Evolutionary conservation across 148 eudicot species (phyloP).

Genomic region (Vaccinium darrowii): DNA sequence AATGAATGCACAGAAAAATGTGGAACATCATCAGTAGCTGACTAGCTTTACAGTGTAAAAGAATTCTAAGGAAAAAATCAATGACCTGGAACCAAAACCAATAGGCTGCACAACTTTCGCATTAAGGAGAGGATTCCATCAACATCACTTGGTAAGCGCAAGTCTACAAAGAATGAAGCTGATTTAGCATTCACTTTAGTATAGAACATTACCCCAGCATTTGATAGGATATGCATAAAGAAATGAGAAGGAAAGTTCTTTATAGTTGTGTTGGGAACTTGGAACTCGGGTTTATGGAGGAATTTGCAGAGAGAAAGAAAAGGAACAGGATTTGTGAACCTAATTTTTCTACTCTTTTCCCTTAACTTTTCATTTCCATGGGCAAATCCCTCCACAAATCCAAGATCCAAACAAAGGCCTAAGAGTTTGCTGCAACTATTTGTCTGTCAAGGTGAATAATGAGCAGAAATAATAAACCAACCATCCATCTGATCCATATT

Average conservation of each 20-base stretch:
- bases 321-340: background rate
- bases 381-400: background rate
- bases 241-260: conserved; percentile 1
- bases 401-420: background rate
- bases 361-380: background rate
- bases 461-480: conserved; percentile 26
- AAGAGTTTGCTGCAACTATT: background rate
- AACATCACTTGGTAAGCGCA: conserved; percentile 27
- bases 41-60: background rate
- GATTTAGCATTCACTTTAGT: conserved; percentile 22
- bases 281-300: background rate
- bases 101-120: conserved; percentile 58
- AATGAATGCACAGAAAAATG: background rate
- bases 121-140: conserved; percentile 36
- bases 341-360: background rate
- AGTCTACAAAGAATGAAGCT: conserved; percentile 29
- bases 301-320: conserved; percentile 1
- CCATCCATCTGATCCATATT: conserved; percentile 40
- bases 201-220: background rate
- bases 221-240: background rate
- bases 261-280: background rate
- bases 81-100: conserved; percentile 65
- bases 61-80: background rate
- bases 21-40: background rate
- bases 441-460: background rate